Conservation (phyloP, 2,329 filamentous ascomycete species). For the Colletotrichum caudatum region DNA sequence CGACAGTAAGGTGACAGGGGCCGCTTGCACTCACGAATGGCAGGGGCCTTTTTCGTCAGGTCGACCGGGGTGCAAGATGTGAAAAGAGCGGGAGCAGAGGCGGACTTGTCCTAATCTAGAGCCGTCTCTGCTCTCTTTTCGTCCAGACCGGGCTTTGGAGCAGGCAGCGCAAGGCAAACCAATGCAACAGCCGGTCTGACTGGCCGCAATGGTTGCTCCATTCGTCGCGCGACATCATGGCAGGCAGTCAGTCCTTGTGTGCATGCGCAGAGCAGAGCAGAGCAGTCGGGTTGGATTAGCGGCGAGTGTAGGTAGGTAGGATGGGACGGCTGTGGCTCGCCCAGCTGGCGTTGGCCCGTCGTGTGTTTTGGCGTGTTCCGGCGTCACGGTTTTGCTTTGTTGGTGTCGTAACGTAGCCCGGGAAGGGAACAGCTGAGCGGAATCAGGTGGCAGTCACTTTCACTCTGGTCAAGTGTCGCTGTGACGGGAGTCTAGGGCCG, state of each 20-base stretch:
- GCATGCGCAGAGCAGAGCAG: not conserved
- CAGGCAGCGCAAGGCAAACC: slow-evolving; percentile 9
- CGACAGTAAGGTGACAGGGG: slow-evolving; percentile 33
- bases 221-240: slow-evolving; percentile 38
- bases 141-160: slow-evolving; percentile 29
- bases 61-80: slow-evolving; percentile 11
- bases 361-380: slow-evolving; percentile 22
- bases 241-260: slow-evolving; percentile 13
- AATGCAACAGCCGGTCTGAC: slow-evolving; percentile 27
- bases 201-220: slow-evolving; percentile 40
- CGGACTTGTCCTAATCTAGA: slow-evolving; percentile 31
- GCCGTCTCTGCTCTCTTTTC: slow-evolving; percentile 24
- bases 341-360: slow-evolving; percentile 4
- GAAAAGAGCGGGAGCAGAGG: slow-evolving; percentile 23
- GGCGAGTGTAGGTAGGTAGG: not conserved
- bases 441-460: slow-evolving; percentile 17
- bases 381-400: slow-evolving; percentile 31
- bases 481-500: slow-evolving; percentile 3
- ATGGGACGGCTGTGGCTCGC: slow-evolving; percentile 1
- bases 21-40: slow-evolving; percentile 41
- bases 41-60: slow-evolving; percentile 14
- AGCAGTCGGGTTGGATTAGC: not conserved
- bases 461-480: slow-evolving; percentile 14
- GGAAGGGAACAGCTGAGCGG: slow-evolving; percentile 27
- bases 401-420: slow-evolving; percentile 16